These are phyloP conservation scores for Metarhizium sp. DNA, from an alignment of 2,329 filamentous ascomycete species.

Conservation along the genomic window DNA sequence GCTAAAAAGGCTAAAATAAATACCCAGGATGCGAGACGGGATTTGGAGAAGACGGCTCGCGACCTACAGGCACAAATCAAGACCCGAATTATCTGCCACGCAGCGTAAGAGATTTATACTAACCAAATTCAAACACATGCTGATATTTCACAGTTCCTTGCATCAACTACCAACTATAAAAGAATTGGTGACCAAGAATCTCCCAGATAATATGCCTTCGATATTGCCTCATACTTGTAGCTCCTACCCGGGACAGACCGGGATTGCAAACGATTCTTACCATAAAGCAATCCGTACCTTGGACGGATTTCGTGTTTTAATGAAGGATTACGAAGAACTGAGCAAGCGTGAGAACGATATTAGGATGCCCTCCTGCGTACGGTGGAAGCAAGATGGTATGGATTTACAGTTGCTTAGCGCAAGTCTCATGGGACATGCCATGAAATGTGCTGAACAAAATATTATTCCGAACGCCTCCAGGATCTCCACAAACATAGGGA, in stretches of 20 bases:
- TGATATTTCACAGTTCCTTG: background rate
- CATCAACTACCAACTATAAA: background rate
- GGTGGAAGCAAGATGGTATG: conserved; percentile 23
- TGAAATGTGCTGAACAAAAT: conserved; percentile 11
- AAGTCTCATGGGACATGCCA: conserved; percentile 13
- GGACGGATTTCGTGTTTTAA: conserved; percentile 11
- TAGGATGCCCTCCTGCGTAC: conserved; percentile 17
- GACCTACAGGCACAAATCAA: conserved; percentile 4
- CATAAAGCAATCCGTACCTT: conserved; percentile 3
- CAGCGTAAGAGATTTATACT: conserved; percentile 2
- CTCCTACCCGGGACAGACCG: background rate
- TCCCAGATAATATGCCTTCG: background rate
- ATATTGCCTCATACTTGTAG: background rate
- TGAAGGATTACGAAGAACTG: conserved; percentile 15
- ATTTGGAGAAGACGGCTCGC: background rate
- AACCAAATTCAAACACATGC: background rate
- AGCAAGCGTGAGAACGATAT: conserved; percentile 11
- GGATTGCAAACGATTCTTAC: background rate
- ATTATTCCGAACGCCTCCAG: conserved; percentile 16
- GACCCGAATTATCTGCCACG: background rate
- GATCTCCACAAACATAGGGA: background rate
- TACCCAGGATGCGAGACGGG: conserved; percentile 2
- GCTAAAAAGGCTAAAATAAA: background rate
- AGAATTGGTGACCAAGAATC: background rate
- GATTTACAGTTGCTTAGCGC: conserved; percentile 20